Base-by-base conservation (phyloP, 495 filamentous ascomycete species). In the Penicillium steckii region DNA sequence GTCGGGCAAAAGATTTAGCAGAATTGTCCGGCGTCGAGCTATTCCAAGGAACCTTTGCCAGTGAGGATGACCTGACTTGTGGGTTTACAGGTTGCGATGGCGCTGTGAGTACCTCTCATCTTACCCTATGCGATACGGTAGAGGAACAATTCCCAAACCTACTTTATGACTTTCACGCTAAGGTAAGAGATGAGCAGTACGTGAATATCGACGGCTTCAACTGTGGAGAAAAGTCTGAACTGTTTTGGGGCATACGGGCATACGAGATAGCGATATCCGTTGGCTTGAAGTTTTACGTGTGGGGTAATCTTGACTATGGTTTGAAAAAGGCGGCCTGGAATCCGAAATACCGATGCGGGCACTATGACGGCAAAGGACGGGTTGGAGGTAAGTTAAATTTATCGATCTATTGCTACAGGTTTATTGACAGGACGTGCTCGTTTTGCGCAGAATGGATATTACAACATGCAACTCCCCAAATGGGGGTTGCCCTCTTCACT, bases 121-220 rank as follows among this genome's bases (percentile, higher is more conserved):
- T n/a, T n/a, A n/a, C n/a, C n/a, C n/a, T n/a, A n/a, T n/a, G n/a
- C n/a, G n/a, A n/a, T n/a, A n/a, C n/a, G n/a, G n/a, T n/a, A n/a
- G n/a, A n/a, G n/a, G n/a, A n/a, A n/a, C n/a, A n/a, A n/a, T n/a
- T n/a, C n/a, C n/a, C n/a, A n/a, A n/a, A n/a, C n/a, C n/a, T n/a
- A n/a, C n/a, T n/a, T n/a, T n/a, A n/a, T n/a, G n/a, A n/a, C n/a
- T n/a, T n/a, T n/a, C n/a, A n/a, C n/a, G n/a, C n/a, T n/a, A n/a
- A n/a, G n/a, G n/a, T n/a, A n/a, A n/a, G n/a, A n/a, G n/a, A n/a
- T n/a, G n/a, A n/a, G n/a, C n/a, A n/a, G 8, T 83, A 76, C 52
- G 67, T 82, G 35, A 84, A 84, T 51, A 71, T 76, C 21, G 77
- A 83, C 53, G 74, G 79, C 30, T 81, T 80, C 53, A 76, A 72